Evolutionary conservation across 306 rosid species (phyloP).

Genomic region (Styphnolobium japonicum): DNA sequence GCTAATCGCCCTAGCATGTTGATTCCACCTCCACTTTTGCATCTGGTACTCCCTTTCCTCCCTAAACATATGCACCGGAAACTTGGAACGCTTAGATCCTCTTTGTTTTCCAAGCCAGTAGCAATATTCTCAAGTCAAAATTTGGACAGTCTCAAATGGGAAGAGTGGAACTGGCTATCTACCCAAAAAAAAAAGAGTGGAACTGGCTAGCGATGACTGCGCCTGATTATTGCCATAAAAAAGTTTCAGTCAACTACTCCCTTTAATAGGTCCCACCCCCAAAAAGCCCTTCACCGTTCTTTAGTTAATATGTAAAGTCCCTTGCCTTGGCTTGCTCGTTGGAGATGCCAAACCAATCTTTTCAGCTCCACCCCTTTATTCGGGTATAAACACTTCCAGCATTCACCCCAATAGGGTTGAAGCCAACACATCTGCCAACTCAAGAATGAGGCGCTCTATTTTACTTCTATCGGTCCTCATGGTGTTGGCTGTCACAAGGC

Average conservation of each 20-base stretch:
- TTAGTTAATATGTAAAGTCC: constrained; percentile 21
- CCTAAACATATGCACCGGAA: constrained; percentile 28
- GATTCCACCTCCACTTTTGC: constrained; percentile 23
- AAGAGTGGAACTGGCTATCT: neutral
- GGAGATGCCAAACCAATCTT: constrained; percentile 62
- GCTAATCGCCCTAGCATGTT: constrained; percentile 1
- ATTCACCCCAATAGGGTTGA: constrained; percentile 20
- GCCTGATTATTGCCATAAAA: constrained; percentile 22
- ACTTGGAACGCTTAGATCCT: constrained; percentile 37
- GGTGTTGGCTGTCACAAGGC: constrained; percentile 32
- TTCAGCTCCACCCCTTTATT: constrained; percentile 49
- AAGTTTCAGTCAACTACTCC: constrained; percentile 31
- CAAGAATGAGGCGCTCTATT: constrained; percentile 41
- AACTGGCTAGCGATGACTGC: too few relatives aligned
- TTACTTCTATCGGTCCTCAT: constrained; percentile 24
- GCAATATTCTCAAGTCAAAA: constrained; percentile 23
- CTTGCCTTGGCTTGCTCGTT: constrained; percentile 23
- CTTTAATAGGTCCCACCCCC: constrained; percentile 44
- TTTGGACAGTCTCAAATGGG: neutral
- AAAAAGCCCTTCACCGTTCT: constrained; percentile 61
- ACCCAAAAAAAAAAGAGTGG: too few relatives aligned
- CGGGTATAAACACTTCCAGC: constrained; percentile 33
- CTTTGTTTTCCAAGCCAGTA: constrained; percentile 18
- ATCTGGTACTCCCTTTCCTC: constrained; percentile 39
- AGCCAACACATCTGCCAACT: constrained; percentile 1